Conservation (phyloP, 1,284 basidiomycete genomes). For the Cutaneotrichosporon sp. region DNA sequence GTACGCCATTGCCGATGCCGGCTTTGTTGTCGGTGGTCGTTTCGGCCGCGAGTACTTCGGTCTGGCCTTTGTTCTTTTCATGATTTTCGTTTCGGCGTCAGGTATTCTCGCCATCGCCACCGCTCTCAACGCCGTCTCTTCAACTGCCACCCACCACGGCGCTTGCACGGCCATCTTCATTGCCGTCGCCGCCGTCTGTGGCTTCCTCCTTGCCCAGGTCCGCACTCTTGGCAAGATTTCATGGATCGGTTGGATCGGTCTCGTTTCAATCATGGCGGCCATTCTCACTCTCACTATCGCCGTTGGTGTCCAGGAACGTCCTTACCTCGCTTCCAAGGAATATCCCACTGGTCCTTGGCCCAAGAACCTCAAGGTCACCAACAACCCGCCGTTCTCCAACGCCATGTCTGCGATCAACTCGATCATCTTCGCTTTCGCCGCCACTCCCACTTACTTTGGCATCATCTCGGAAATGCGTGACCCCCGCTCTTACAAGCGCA, state of each 20-base stretch:
- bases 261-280: slow-evolving; percentile 40
- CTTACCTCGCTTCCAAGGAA: slow-evolving; percentile 17
- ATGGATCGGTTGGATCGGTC: slow-evolving; percentile 48
- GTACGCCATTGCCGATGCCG: slow-evolving; percentile 37
- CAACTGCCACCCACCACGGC: slow-evolving; percentile 32
- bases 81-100: slow-evolving; percentile 30
- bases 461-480: slow-evolving; percentile 40
- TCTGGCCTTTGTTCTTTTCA: slow-evolving; percentile 28
- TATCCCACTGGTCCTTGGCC: slow-evolving; percentile 24
- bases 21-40: slow-evolving; percentile 18
- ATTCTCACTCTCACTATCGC: slow-evolving; percentile 50
- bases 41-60: slow-evolving; percentile 22
- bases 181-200: slow-evolving; percentile 37
- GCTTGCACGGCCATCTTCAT: slow-evolving; percentile 50
- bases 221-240: slow-evolving; percentile 49
- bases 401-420: slow-evolving; percentile 48
- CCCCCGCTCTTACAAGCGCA: slow-evolving; percentile 33
- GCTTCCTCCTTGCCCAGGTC: slow-evolving; percentile 39
- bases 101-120: slow-evolving; percentile 46
- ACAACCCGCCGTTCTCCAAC: slow-evolving; percentile 36
- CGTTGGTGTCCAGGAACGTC: slow-evolving; percentile 50
- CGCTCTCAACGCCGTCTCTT: slow-evolving; percentile 51
- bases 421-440: slow-evolving; percentile 47
- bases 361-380: slow-evolving; percentile 30
- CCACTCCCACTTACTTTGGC: slow-evolving; percentile 29